phyloP scores from a whole-genome alignment of 2,329 filamentous ascomycete genomes.

The Calonectria fujianensis region DNA sequence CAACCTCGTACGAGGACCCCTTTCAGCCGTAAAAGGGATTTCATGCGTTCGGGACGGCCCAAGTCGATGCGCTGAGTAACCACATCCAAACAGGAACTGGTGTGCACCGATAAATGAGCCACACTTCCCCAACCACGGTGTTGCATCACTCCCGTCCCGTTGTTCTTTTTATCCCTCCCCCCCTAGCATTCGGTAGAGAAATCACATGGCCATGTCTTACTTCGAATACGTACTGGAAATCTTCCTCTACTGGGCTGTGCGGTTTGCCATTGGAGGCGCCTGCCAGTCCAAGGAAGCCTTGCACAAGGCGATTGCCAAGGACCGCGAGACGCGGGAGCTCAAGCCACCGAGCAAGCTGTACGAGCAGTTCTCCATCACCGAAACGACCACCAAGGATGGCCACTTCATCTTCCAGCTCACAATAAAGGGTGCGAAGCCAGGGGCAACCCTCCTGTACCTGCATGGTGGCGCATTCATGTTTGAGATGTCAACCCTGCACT shows the following conservation, averaged over 20 bases:
- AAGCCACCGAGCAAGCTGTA: not conserved
- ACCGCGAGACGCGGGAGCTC: not conserved
- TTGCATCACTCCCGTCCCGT: slow-evolving; percentile 5
- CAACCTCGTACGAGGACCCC: not conserved
- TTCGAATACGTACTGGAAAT: not conserved
- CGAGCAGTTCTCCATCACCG: not conserved
- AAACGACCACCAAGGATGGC: not conserved
- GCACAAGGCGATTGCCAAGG: slow-evolving; percentile 4
- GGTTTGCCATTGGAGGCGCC: not conserved
- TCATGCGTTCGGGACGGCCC: not conserved
- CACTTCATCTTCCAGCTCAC: not conserved
- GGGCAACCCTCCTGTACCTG: slow-evolving; percentile 7
- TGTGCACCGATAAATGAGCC: slow-evolving; percentile 10
- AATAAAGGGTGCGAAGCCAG: not conserved
- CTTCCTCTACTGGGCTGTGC: not conserved
- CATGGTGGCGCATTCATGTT: slow-evolving; percentile 18
- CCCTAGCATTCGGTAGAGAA: not conserved
- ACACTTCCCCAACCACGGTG: not conserved
- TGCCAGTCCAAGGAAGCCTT: slow-evolving; percentile 4
- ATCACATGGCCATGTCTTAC: not conserved
- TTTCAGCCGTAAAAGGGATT: too few relatives aligned
- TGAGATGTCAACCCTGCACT: slow-evolving; percentile 7
- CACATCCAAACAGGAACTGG: not conserved
- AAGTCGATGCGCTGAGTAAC: not conserved
- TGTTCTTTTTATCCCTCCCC: not conserved